A percentile compares a stretch with the other conserved stretches of the same genome.
These are phyloP conservation scores for Verruconis gallopava DNA, from an alignment of 2,329 filamentous ascomycete genomes.

Conservation along the genomic window DNA sequence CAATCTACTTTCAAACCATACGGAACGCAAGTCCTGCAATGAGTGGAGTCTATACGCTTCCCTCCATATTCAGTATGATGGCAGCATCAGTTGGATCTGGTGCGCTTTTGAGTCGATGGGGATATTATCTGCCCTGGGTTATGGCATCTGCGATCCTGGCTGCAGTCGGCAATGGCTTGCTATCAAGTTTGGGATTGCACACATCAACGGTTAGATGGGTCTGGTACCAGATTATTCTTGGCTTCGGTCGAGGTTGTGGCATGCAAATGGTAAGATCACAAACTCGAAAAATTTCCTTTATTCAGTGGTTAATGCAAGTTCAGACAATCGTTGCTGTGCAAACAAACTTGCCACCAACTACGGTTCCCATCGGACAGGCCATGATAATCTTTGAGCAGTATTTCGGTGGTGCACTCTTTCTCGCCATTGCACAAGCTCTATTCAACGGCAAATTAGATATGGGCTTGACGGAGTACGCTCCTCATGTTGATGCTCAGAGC, in stretches of 20 bases:
- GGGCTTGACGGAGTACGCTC: conserved; percentile 34
- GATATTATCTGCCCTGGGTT: conserved; percentile 25
- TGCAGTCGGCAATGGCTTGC: conserved; percentile 15
- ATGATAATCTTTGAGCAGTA: conserved; percentile 32
- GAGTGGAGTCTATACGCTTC: conserved; percentile 22
- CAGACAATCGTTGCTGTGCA: conserved; percentile 38
- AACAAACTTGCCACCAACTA: conserved; percentile 16
- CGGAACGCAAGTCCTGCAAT: conserved; percentile 26
- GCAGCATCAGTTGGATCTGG: conserved; percentile 20
- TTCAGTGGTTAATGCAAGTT: too few species aligned
- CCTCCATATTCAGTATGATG: conserved; percentile 25
- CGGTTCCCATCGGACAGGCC: conserved; percentile 13
- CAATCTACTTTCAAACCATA: conserved; percentile 31
- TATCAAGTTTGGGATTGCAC: conserved; percentile 23
- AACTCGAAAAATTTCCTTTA: too few species aligned
- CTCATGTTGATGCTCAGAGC: conserved; percentile 22
- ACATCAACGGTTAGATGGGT: conserved; percentile 35
- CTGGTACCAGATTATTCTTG: conserved; percentile 39
- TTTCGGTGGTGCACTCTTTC: conserved; percentile 51
- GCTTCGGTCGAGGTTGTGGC: conserved; percentile 33
- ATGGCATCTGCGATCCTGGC: conserved; percentile 18
- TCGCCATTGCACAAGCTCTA: conserved; percentile 52
- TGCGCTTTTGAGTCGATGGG: conserved; percentile 19
- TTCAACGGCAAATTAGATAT: conserved; percentile 51
- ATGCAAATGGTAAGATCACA: conserved; percentile 29